These are phyloP conservation scores for Solanum ossicruentum DNA, from an alignment of 257 asterid species.

Conservation along the genomic window DNA sequence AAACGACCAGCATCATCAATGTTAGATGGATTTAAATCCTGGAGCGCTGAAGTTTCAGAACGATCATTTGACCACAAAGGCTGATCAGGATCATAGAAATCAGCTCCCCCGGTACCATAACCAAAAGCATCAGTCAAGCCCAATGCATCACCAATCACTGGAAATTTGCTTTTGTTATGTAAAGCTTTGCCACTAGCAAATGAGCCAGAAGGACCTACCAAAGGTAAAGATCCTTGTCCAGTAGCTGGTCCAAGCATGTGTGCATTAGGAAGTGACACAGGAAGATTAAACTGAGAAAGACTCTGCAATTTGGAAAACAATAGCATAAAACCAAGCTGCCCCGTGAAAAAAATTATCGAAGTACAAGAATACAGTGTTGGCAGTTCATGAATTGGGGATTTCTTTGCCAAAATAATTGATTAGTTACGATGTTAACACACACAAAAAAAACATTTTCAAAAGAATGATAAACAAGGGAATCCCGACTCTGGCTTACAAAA, in stretches of 20 bases:
- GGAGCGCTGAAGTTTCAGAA: constrained; percentile 48
- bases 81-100: constrained; percentile 95
- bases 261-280: constrained; percentile 26
- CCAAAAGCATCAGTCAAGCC: constrained; percentile 37
- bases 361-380: not conserved
- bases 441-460: not conserved
- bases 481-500: not conserved
- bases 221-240: constrained; percentile 35
- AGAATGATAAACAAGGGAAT: not conserved
- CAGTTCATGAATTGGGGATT: not conserved
- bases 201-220: constrained; percentile 30
- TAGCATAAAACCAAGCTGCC: not conserved
- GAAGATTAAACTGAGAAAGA: constrained; percentile 34
- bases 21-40: constrained; percentile 32
- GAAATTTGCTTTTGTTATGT: constrained; percentile 46
- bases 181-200: constrained; percentile 31
- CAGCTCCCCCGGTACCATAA: constrained; percentile 56
- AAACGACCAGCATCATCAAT: constrained; percentile 34
- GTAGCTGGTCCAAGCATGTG: constrained; percentile 20
- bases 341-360: not conserved
- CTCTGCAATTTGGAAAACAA: constrained; percentile 20
- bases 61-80: constrained; percentile 73
- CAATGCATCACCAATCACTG: constrained; percentile 37
- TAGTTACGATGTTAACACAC: not conserved
- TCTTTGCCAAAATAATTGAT: not conserved